These are phyloP conservation scores for Balamuthia mandrillaris DNA, from an alignment of 208 protist genomes.

Conservation along the genomic window DNA sequence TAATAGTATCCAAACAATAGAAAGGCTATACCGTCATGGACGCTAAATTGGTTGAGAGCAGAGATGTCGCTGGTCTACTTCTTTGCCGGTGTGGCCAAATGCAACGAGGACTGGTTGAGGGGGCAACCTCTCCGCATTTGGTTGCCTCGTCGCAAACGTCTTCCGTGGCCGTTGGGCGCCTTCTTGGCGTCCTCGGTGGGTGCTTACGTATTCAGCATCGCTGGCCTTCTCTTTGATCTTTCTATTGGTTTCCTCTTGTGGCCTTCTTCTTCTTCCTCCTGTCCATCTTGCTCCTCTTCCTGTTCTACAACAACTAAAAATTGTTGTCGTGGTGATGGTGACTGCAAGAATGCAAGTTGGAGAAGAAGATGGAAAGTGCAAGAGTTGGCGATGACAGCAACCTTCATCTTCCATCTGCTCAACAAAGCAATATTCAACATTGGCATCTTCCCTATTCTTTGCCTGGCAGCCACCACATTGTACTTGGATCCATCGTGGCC, in stretches of 20 bases:
- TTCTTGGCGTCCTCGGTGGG: not conserved
- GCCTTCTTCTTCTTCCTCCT: no score
- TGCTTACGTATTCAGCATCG: not conserved
- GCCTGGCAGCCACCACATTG: not conserved
- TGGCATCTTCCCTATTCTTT: not conserved
- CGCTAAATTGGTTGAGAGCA: not conserved
- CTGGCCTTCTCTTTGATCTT: not conserved
- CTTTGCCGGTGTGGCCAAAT: not conserved
- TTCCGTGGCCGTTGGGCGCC: not conserved
- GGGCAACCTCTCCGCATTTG: not conserved
- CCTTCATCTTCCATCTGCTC: not conserved
- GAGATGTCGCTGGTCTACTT: not conserved
- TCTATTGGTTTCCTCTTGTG: not conserved
- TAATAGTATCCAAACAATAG: no score
- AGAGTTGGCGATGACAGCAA: not conserved
- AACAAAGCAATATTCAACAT: not conserved
- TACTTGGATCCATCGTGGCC: not conserved
- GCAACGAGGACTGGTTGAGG: not conserved
- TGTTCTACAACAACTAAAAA: no score
- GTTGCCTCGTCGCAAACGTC: not conserved
- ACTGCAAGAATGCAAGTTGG: no score
- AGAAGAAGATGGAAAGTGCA: not conserved
- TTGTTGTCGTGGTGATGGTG: no score
- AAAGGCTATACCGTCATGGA: not conserved
- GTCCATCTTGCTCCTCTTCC: no score